Evolutionary conservation across 2,329 filamentous ascomycete genomes (phyloP), one percentile per base, ranked within the genome.

Genomic region (Pseudogymnoascus sp.): DNA sequence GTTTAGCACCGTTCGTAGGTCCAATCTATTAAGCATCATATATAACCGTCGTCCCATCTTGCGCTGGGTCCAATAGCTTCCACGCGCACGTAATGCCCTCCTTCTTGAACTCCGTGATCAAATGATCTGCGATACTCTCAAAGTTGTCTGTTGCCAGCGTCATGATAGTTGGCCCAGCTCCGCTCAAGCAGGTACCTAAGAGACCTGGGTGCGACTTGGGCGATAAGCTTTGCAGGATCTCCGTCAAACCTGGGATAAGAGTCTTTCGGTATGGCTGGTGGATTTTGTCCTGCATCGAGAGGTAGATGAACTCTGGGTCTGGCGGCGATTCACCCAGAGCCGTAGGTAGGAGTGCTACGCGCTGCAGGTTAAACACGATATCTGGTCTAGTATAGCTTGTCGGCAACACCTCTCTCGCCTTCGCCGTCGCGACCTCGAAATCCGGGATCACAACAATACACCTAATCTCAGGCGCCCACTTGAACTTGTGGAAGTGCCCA

Each of bases 211-310:
- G 91, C 4, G 89, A 89, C 72, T 85, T 84, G 29, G 93, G 95
- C 10, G 90, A 96, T 80, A 97, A 93, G 65, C 89, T 93, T 74
- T 91, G 86, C 61, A 99, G 86, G 62, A 99, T 93, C 73, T 96
- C 89, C 14, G 90, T 89, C 64, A 99, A 82, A 0, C 93, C 95
- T 1, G 95, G 95, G 69, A 99, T 96, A 66, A 99, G 84, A 1
- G 84, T 88, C 77, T 95, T 88, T 62, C 95, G 88, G 79, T 99
- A 97, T 47, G 92, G 95, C 77, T 99, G 95, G 78, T 99, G 95
- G 65, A 99, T 86, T 77, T 93, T 96, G 80, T 99, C 95, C 78
- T 97, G 95, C 95, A 99, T 99, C 56, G 93, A 93, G 59, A 96
- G 86, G 79, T 96, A 96, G 74, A 99, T 99, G 76, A 96, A 88